Conservation (phyloP, 2,329 filamentous ascomycete species). For the Phialemoniopsis sp. region DNA sequence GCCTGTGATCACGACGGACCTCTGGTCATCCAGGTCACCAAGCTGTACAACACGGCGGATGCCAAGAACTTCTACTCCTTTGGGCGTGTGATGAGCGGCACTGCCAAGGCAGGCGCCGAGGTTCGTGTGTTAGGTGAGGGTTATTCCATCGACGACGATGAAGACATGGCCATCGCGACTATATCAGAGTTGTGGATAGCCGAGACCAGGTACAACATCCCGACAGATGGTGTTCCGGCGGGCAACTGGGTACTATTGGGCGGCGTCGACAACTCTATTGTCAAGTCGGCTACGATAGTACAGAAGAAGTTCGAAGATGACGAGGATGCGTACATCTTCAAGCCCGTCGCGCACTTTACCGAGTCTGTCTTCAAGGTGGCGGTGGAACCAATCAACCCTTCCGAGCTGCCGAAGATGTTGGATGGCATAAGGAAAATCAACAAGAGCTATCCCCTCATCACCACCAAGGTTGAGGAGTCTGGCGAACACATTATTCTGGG, state of each 20-base stretch:
- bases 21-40: slow-evolving; percentile 86
- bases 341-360: slow-evolving; percentile 88
- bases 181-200: slow-evolving; percentile 86
- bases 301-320: slow-evolving; percentile 75
- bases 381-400: slow-evolving; percentile 96
- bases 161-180: slow-evolving; percentile 89
- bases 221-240: slow-evolving; percentile 86
- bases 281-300: slow-evolving; percentile 92
- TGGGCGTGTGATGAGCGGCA: slow-evolving; percentile 89
- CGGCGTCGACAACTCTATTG: slow-evolving; percentile 95
- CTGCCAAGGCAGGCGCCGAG: slow-evolving; percentile 73
- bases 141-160: slow-evolving; percentile 94
- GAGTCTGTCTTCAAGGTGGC: slow-evolving; percentile 97
- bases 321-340: slow-evolving; percentile 94
- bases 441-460: slow-evolving; percentile 94
- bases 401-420: slow-evolving; percentile 96
- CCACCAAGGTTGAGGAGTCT: slow-evolving; percentile 96
- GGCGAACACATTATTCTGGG: slow-evolving; percentile 94
- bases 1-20: slow-evolving; percentile 86
- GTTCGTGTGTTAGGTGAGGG: slow-evolving; percentile 92
- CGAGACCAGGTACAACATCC: slow-evolving; percentile 89
- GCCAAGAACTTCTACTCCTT: slow-evolving; percentile 90
- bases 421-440: slow-evolving; percentile 95
- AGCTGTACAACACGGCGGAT: slow-evolving; percentile 85
- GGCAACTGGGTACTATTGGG: slow-evolving; percentile 91